Base-by-base conservation (phyloP, 441 rosid genomes). In the Gossypium trilobum region DNA sequence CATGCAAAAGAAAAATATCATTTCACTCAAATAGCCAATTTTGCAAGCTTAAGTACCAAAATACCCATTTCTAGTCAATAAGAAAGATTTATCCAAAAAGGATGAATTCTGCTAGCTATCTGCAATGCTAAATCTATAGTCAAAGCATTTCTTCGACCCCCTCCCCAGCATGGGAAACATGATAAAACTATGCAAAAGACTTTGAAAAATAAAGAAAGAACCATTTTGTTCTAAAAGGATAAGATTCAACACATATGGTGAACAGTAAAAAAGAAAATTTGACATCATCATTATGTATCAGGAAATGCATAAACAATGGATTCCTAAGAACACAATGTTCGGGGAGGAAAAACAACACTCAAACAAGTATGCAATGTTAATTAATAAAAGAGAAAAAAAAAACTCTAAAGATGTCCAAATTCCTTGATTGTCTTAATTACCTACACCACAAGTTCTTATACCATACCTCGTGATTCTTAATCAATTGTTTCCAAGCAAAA, bases 171-270 rank as follows among this genome's bases (percentile, higher is more conserved):
- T 36, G 42, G 42, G 42, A 36, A 36, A 36, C 42, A 25, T 14
- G 5, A 48, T 25, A 8, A n/a, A 67, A 67, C 14, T n/a, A 48
- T 4, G 39, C 57, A 48, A 67, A 67, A 66, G 57, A n/a, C 10
- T 36, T 7, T 19, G 4, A 16, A 7, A 51, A 16, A 16, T 14
- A 51, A 13, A 6, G 36, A 48, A 17, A 61, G 39, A 50, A 36
- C 14, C 23, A 4, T 6, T 25, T 23, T 13, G 25, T 13, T 5
- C 42, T 36, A 36, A 36, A 36, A 36, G 4, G 31, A n/a, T 7
- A 20, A 33, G 19, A 60, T 68, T 27, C 19, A 74, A 77, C 64
- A 72, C 22, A 42, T 16, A 63, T 48, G 4, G 39, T 58, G 52
- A 44, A 13, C 42, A 57, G 29, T 4, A 51, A 39, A 22, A 17